A percentile compares a stretch with the other conserved stretches of the same genome.
Conservation (phyloP, 306 rosid species). For the Casuarina equisetifolia region DNA sequence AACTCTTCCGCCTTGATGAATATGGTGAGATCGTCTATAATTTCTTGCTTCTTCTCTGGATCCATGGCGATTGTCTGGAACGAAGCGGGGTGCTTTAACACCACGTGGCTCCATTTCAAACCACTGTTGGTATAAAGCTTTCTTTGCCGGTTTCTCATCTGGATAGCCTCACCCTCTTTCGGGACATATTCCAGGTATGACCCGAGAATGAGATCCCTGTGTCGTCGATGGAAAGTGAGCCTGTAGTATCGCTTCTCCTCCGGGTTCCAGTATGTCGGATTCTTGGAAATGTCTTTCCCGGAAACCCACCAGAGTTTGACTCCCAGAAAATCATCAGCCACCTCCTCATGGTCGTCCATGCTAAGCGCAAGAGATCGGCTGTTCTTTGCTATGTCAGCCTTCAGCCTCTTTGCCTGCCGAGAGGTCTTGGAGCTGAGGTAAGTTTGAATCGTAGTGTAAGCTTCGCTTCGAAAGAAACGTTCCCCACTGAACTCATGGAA, state of each 20-base stretch:
- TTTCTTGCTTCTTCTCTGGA: conserved; percentile 46
- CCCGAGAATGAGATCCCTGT: conserved; percentile 53
- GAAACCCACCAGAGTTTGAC: conserved; percentile 80
- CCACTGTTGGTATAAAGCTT: conserved; percentile 71
- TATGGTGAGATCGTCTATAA: conserved; percentile 54
- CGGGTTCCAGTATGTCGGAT: conserved; percentile 38
- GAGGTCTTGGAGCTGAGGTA: conserved; percentile 64
- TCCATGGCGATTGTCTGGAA: conserved; percentile 70
- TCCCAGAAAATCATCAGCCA: conserved; percentile 61
- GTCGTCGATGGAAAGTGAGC: conserved; percentile 57
- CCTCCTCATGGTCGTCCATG: conserved; percentile 94
- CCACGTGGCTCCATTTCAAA: conserved; percentile 64
- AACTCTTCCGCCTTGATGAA: conserved; percentile 64
- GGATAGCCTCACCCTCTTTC: conserved; percentile 60
- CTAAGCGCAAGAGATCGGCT: conserved; percentile 60
- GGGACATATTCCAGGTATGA: conserved; percentile 48
- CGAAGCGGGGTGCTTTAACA: conserved; percentile 73
- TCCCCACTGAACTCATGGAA: conserved; percentile 84
- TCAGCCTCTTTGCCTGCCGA: conserved; percentile 72
- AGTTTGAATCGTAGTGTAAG: conserved; percentile 69
- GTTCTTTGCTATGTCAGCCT: conserved; percentile 61
- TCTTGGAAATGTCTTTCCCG: conserved; percentile 42
- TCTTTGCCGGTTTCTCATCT: conserved; percentile 54
- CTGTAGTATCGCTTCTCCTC: conserved; percentile 68
- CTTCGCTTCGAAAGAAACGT: conserved; percentile 72